These are phyloP conservation scores for Vitis hybrid DNA, from an alignment of 177 flowering plant genomes.

Conservation along the genomic window DNA sequence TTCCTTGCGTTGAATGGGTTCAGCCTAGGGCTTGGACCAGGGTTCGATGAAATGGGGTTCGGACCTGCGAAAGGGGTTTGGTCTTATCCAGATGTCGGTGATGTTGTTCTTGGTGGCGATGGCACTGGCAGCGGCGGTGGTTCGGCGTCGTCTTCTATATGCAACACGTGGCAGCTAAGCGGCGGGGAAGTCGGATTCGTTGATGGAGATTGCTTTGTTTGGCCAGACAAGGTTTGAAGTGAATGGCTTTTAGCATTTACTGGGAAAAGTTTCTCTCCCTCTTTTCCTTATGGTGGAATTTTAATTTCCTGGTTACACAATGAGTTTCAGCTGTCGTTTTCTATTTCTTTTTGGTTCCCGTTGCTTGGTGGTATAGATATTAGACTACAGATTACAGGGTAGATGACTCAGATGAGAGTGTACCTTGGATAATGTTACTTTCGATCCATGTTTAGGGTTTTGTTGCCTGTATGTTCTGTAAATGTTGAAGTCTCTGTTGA, in stretches of 20 bases:
- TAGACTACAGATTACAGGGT: too few species aligned
- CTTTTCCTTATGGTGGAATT: not conserved
- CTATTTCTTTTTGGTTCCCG: too few species aligned
- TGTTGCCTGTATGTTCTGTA: too few species aligned
- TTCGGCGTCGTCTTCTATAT: slow-evolving; percentile 8
- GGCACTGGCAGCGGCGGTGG: slow-evolving; percentile 14
- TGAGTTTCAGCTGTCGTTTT: too few species aligned
- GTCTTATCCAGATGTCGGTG: slow-evolving; percentile 26
- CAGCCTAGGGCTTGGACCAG: slow-evolving; percentile 21
- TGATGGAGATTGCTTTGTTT: slow-evolving; percentile 38
- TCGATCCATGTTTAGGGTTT: too few species aligned
- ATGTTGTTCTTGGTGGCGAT: not conserved
- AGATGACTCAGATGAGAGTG: too few species aligned
- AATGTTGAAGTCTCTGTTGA: too few species aligned
- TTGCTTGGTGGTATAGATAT: too few species aligned
- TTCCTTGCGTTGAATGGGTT: slow-evolving; percentile 28
- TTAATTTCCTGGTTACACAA: not conserved
- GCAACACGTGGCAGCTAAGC: slow-evolving; percentile 36
- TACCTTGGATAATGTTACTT: too few species aligned
- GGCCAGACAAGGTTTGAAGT: slow-evolving; percentile 46
- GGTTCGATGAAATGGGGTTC: slow-evolving; percentile 30
- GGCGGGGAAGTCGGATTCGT: slow-evolving; percentile 19
- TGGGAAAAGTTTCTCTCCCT: not conserved
- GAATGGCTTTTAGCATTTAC: slow-evolving; percentile 3
- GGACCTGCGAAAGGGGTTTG: slow-evolving; percentile 21